phyloP scores from a whole-genome alignment of 345 rosid genomes.

The Gossypium herbaceum region DNA sequence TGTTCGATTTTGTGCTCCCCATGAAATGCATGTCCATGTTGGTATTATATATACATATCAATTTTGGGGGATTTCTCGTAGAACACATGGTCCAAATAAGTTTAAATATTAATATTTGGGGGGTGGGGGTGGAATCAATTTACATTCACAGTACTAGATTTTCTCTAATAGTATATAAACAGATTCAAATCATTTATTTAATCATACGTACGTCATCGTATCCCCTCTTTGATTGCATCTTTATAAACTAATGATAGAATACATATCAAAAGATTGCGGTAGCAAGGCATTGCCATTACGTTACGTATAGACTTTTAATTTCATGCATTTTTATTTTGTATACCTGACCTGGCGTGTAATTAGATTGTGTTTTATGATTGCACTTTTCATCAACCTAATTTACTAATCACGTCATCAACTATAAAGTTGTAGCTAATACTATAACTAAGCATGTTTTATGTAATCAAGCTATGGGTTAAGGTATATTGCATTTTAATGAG shows the following conservation, averaged over 20 bases:
- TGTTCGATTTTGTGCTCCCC: slow-evolving; percentile 55
- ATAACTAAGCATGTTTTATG: no score
- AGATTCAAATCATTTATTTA: not conserved
- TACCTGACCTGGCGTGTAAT: not conserved
- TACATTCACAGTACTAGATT: not conserved
- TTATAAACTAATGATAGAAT: not conserved
- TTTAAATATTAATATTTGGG: not conserved
- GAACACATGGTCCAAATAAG: not conserved
- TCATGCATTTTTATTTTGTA: not conserved
- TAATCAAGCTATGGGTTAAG: no score
- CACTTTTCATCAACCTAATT: not conserved
- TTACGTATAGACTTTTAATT: not conserved
- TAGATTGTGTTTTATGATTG: not conserved
- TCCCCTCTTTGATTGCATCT: not conserved
- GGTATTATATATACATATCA: not conserved
- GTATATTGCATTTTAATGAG: no score
- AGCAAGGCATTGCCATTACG: not conserved
- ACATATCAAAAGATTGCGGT: not conserved
- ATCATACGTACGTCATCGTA: not conserved
- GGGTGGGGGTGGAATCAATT: not conserved
- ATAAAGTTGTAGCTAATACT: no score
- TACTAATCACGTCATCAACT: not conserved
- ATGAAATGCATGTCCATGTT: slow-evolving; percentile 44
- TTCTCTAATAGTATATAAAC: not conserved
- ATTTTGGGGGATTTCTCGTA: not conserved